Percentiles rank a stretch among this genome's conserved stretches.
Evolutionary conservation across 108 stramenopile genomes (phyloP).

Genomic region (Aureococcus anophagefferens): DNA sequence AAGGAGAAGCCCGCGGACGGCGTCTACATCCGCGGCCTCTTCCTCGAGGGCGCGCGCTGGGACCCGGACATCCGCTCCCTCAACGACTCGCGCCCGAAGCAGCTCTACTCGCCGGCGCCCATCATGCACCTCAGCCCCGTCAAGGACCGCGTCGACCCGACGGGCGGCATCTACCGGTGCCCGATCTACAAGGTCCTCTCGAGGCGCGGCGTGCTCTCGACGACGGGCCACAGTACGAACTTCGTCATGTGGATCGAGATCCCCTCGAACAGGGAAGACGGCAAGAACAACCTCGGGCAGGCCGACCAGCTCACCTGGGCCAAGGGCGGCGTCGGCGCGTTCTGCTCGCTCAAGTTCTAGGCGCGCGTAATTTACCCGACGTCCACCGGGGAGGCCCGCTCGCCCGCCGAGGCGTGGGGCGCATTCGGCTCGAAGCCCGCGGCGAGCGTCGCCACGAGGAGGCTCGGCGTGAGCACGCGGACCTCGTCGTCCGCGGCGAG

Average conservation of each 20-base stretch:
- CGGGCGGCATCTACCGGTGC: constrained; percentile 29
- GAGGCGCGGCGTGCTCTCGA: constrained; percentile 38
- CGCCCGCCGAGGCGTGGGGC: no score
- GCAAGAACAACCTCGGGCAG: constrained; percentile 30
- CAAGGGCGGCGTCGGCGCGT: constrained; percentile 54
- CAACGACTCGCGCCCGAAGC: constrained; percentile 38
- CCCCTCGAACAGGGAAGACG: constrained; percentile 20
- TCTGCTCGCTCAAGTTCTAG: constrained; percentile 53
- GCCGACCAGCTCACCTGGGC: constrained; percentile 48
- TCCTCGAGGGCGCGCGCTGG: constrained; percentile 48
- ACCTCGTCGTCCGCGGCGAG: no score
- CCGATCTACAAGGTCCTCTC: constrained; percentile 56
- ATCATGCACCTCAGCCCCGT: constrained; percentile 39
- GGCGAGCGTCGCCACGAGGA: no score
- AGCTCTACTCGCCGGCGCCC: constrained; percentile 46
- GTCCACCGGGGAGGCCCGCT: no score
- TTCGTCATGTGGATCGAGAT: constrained; percentile 35
- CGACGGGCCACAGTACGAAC: constrained; percentile 38
- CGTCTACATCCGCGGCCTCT: constrained; percentile 47
- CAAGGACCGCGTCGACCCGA: neutral
- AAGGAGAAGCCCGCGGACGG: constrained; percentile 27
- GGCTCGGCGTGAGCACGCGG: no score
- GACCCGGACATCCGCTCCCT: constrained; percentile 26
- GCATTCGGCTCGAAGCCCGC: no score
- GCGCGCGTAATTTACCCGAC: no score